These are phyloP conservation scores for Annona squamosa DNA, from an alignment of 164 flowering plant genomes.

Conservation along the genomic window DNA sequence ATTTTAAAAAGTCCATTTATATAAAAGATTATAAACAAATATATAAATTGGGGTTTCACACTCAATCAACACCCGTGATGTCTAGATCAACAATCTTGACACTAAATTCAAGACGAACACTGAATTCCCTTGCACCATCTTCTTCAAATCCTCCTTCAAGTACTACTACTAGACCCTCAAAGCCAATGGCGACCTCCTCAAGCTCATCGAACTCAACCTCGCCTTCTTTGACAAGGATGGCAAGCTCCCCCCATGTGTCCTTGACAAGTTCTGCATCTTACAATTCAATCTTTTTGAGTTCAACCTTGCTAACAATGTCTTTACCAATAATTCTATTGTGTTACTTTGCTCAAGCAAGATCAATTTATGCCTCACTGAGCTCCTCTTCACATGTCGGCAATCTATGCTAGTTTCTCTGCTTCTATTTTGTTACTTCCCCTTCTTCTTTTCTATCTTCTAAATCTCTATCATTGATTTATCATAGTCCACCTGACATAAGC, in stretches of 20 bases:
- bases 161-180: constrained; percentile 32
- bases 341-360: constrained; percentile 32
- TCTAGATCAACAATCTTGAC: constrained; percentile 38
- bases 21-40: too few species aligned
- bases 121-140: constrained; percentile 37
- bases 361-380: too few species aligned
- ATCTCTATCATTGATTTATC: too few species aligned
- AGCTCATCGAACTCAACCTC: constrained; percentile 45
- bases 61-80: constrained; percentile 38
- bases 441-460: too few species aligned
- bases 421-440: too few species aligned
- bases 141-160: constrained; percentile 23
- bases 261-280: constrained; percentile 35
- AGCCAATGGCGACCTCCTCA: constrained; percentile 35
- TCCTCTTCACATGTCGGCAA: too few species aligned
- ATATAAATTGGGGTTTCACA: too few species aligned
- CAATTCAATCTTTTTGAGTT: constrained; percentile 50
- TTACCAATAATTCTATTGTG: constrained; percentile 39
- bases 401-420: too few species aligned
- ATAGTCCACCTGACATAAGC: too few species aligned
- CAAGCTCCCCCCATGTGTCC: constrained; percentile 36
- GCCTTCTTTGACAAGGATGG: constrained; percentile 42
- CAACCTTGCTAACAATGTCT: constrained; percentile 29
- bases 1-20: too few species aligned
- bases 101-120: constrained; percentile 45